A percentile compares a stretch with the other conserved stretches of the same genome.
These are phyloP conservation scores for Cytospora leucostoma DNA, from an alignment of 2,329 filamentous ascomycete species.

Conservation along the genomic window DNA sequence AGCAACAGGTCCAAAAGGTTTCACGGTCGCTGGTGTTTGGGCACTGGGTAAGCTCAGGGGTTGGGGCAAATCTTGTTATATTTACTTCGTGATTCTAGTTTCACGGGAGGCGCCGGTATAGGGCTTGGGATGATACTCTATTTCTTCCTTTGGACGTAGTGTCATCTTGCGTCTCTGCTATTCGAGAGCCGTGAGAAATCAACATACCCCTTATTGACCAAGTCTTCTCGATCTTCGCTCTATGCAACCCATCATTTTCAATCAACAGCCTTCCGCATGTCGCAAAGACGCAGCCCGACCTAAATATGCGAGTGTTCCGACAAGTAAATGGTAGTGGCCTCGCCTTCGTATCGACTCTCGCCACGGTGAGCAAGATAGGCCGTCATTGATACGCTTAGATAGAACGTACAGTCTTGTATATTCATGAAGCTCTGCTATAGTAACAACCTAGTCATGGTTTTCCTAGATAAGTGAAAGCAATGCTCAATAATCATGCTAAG, in stretches of 20 bases:
- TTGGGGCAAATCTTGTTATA: slow-evolving; percentile 11
- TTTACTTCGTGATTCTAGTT: slow-evolving; percentile 9
- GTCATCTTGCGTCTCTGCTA: background rate
- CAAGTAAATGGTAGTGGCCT: too few relatives aligned
- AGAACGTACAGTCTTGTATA: too few relatives aligned
- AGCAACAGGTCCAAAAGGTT: slow-evolving; percentile 9
- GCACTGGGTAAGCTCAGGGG: slow-evolving; percentile 7
- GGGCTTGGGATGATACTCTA: slow-evolving; percentile 10
- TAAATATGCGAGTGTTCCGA: too few relatives aligned
- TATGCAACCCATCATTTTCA: background rate
- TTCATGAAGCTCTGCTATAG: too few relatives aligned
- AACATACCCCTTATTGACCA: slow-evolving; percentile 7
- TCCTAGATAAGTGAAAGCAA: too few relatives aligned
- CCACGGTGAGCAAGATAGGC: too few relatives aligned
- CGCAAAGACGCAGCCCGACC: background rate
- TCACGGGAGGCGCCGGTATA: slow-evolving; percentile 11
- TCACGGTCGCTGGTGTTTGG: slow-evolving; percentile 13
- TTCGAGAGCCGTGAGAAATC: slow-evolving; percentile 5
- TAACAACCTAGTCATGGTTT: too few relatives aligned
- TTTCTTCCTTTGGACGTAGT: background rate
- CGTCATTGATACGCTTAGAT: too few relatives aligned
- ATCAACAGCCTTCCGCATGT: too few relatives aligned
- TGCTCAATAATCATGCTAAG: too few relatives aligned
- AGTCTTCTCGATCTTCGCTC: background rate
- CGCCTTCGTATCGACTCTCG: too few relatives aligned